phyloP scores from a whole-genome alignment of 2,329 filamentous ascomycete genomes.

The Nectriaceae sp. region DNA sequence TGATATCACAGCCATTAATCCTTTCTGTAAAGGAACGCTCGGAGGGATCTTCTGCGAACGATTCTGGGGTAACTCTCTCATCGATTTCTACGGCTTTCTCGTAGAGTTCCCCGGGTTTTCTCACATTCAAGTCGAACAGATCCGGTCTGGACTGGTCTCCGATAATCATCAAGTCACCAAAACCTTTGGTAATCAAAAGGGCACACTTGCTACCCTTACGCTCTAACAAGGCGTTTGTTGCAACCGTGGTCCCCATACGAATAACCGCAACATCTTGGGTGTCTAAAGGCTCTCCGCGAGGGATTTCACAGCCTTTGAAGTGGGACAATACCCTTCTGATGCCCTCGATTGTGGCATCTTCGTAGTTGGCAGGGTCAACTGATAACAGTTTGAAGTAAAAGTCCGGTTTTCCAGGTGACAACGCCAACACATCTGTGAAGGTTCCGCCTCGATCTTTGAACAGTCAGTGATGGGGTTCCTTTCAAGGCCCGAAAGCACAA shows the following conservation, averaged over 20 bases:
- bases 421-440: conserved; percentile 14
- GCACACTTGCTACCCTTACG: conserved; percentile 71
- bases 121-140: conserved; percentile 71
- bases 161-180: conserved; percentile 65
- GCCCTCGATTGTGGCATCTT: conserved; percentile 68
- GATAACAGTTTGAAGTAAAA: conserved; percentile 13
- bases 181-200: conserved; percentile 63
- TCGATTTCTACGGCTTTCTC: conserved; percentile 70
- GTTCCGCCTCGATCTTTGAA: conserved; percentile 14
- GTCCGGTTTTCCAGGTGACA: conserved; percentile 9
- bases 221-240: conserved; percentile 70
- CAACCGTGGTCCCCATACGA: conserved; percentile 77
- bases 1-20: background rate
- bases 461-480: too few relatives aligned
- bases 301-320: background rate
- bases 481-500: too few relatives aligned
- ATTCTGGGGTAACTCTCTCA: conserved; percentile 71
- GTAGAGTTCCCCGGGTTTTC: conserved; percentile 68
- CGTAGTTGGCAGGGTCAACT: conserved; percentile 69
- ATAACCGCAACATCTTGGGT: conserved; percentile 57
- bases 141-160: conserved; percentile 72
- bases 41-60: conserved; percentile 41
- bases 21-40: background rate
- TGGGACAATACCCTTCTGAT: background rate
- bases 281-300: background rate